These are phyloP conservation scores for Phytophthora rubi DNA, from an alignment of 352 stramenopile genomes.

Conservation along the genomic window DNA sequence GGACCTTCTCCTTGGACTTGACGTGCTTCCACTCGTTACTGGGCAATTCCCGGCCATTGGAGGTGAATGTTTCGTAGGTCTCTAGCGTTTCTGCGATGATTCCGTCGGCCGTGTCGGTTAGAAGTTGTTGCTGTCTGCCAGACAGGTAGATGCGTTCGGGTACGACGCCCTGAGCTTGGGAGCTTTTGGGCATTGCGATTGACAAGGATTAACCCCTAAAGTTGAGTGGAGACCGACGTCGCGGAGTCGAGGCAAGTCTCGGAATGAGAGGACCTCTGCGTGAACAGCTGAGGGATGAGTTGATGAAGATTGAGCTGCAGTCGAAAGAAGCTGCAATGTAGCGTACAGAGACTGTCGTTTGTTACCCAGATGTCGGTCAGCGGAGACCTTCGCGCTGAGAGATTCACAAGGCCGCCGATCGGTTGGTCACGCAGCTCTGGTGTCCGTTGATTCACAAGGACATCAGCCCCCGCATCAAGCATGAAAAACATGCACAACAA, in stretches of 20 bases:
- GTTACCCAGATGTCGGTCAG: conserved; percentile 16
- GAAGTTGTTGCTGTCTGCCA: conserved; percentile 36
- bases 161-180: conserved; percentile 14
- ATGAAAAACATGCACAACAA: conserved; percentile 1
- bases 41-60: conserved; percentile 40
- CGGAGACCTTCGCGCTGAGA: neutral
- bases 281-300: conserved; percentile 32
- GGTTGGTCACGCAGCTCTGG: neutral
- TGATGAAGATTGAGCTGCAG: conserved; percentile 20
- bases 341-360: conserved; percentile 11
- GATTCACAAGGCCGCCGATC: conserved; percentile 1
- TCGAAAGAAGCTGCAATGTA: conserved; percentile 15
- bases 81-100: conserved; percentile 68
- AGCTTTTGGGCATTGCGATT: conserved; percentile 26
- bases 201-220: neutral
- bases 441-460: neutral
- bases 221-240: neutral
- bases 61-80: conserved; percentile 57
- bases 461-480: neutral
- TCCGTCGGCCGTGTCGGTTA: conserved; percentile 55
- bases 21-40: conserved; percentile 60
- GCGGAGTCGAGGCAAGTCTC: conserved; percentile 17
- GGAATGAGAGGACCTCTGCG: conserved; percentile 19
- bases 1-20: conserved; percentile 57
- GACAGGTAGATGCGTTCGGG: conserved; percentile 28